Conservation (phyloP, 2,329 filamentous ascomycete genomes). For the Clonostachys chloroleuca region DNA sequence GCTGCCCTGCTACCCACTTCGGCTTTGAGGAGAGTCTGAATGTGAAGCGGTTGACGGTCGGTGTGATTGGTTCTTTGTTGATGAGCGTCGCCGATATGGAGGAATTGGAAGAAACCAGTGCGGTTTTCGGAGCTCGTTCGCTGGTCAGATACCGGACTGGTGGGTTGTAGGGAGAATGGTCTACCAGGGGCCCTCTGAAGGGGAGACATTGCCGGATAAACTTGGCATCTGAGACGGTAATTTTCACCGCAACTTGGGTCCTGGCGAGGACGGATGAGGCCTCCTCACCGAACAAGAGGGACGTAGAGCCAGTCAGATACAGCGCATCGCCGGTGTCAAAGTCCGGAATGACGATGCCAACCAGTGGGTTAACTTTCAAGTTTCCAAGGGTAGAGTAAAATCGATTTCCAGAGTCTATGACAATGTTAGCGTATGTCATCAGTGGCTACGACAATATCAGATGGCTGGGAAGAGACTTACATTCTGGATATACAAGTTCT, state of each 20-base stretch:
- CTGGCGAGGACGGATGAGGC: constrained; percentile 61
- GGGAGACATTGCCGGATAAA: constrained; percentile 63
- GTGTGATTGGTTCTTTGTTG: constrained; percentile 55
- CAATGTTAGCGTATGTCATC: constrained; percentile 6
- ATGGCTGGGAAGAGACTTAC: constrained; percentile 16
- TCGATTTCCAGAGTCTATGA: constrained; percentile 66
- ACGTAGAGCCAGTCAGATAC: constrained; percentile 66
- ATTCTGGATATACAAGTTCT: constrained; percentile 74
- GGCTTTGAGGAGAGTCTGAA: constrained; percentile 27
- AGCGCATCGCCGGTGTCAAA: constrained; percentile 69
- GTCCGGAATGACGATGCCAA: constrained; percentile 70
- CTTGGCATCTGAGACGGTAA: constrained; percentile 56
- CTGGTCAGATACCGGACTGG: constrained; percentile 57
- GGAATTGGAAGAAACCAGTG: not conserved
- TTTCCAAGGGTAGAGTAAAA: constrained; percentile 84
- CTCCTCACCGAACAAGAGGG: constrained; percentile 60
- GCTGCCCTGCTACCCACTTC: constrained; percentile 66
- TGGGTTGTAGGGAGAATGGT: constrained; percentile 76
- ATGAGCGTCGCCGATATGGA: constrained; percentile 48
- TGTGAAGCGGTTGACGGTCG: constrained; percentile 61
- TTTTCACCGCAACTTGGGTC: constrained; percentile 68
- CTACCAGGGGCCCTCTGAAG: constrained; percentile 57
- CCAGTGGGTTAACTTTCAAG: constrained; percentile 58
- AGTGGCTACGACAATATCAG: not conserved
- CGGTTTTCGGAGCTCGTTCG: constrained; percentile 36